Percentiles rank a stretch among this genome's conserved stretches.
Conservation (phyloP, 2,329 filamentous ascomycete species). For the Boeremia lycopersici region DNA sequence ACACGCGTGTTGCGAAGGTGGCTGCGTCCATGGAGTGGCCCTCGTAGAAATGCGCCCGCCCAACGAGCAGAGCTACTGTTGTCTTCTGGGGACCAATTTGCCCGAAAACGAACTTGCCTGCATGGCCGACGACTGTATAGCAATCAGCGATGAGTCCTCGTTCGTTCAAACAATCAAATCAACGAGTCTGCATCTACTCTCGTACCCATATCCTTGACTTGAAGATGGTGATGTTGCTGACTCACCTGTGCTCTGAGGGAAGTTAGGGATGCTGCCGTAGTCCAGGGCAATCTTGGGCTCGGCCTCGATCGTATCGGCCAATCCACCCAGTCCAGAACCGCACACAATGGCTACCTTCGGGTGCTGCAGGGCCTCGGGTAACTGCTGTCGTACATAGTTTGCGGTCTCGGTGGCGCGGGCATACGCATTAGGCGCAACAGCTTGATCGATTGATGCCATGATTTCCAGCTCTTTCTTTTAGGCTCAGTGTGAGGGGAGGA, state of each 20-base stretch:
- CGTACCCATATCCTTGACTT: too few species aligned
- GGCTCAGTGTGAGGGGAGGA: background rate
- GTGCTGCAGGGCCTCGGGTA: slow-evolving; percentile 58
- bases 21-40: slow-evolving; percentile 67
- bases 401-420: slow-evolving; percentile 57
- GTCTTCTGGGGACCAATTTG: slow-evolving; percentile 59
- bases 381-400: slow-evolving; percentile 54
- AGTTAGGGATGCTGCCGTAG: slow-evolving; percentile 66
- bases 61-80: slow-evolving; percentile 67
- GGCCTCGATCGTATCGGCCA: slow-evolving; percentile 61
- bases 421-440: slow-evolving; percentile 46
- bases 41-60: slow-evolving; percentile 71
- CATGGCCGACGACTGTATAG: slow-evolving; percentile 61
- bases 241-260: slow-evolving; percentile 64
- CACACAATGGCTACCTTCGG: slow-evolving; percentile 69
- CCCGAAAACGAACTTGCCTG: slow-evolving; percentile 69
- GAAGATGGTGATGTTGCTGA: background rate
- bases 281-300: slow-evolving; percentile 59
- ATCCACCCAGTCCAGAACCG: slow-evolving; percentile 67
- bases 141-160: background rate
- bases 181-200: too few species aligned
- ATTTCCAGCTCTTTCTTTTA: slow-evolving; percentile 6
- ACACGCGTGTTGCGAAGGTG: slow-evolving; percentile 68
- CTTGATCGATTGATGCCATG: slow-evolving; percentile 16
- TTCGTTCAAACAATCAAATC: background rate